Conservation (phyloP, 2,329 filamentous ascomycete species). For the Chaetomiaceae sp. region DNA sequence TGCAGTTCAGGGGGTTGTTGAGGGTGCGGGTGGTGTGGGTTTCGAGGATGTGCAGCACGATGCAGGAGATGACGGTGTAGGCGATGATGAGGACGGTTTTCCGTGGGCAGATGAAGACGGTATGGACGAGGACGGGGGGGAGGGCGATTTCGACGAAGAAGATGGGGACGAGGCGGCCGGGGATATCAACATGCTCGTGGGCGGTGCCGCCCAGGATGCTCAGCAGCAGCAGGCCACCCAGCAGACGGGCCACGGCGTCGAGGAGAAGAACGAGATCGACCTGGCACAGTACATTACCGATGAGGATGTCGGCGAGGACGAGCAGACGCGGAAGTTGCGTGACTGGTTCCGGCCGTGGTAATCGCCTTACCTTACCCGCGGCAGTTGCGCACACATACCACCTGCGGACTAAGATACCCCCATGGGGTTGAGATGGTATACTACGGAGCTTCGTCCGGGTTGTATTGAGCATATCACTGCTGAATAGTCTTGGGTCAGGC, state of each 20-base stretch:
- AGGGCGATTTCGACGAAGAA: background rate
- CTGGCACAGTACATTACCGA: background rate
- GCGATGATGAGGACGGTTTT: background rate
- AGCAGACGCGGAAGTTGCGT: conserved; percentile 11
- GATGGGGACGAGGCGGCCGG: background rate
- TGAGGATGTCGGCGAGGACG: conserved; percentile 9
- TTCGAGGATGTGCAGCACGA: no score
- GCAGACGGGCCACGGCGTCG: background rate
- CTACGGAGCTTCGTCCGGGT: no score
- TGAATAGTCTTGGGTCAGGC: no score
- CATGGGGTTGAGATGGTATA: no score
- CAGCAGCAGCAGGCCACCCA: background rate
- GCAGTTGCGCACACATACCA: no score
- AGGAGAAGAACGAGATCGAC: background rate
- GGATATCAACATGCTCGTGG: background rate
- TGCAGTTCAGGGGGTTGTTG: no score
- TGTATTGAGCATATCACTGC: no score
- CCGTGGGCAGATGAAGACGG: no score
- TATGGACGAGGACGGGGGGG: background rate
- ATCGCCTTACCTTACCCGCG: no score
- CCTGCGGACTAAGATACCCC: no score
- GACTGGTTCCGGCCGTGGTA: conserved; percentile 20
- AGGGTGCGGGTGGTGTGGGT: no score
- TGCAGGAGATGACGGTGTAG: background rate
- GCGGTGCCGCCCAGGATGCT: conserved; percentile 12